These are phyloP conservation scores for Termitomyces bulborhizus DNA, from an alignment of 768 basidiomycete genomes.

Conservation along the genomic window DNA sequence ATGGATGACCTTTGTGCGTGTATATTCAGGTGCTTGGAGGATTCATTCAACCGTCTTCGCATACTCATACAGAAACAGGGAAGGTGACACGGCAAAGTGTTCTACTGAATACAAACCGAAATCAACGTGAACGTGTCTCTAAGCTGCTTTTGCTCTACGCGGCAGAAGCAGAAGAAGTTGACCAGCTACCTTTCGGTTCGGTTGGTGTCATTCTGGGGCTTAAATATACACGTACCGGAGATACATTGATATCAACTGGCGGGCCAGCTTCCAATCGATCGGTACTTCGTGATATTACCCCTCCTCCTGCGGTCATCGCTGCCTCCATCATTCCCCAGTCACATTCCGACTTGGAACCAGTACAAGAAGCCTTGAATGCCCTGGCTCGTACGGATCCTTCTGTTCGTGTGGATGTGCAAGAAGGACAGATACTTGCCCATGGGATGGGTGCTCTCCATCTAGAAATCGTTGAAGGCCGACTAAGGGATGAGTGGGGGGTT, in stretches of 20 bases:
- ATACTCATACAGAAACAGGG: slow-evolving; percentile 34
- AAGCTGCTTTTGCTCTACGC: slow-evolving; percentile 80
- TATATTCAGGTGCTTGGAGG: slow-evolving; percentile 68
- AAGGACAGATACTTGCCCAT: slow-evolving; percentile 79
- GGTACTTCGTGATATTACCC: slow-evolving; percentile 56
- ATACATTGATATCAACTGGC: slow-evolving; percentile 64
- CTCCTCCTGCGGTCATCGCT: slow-evolving; percentile 83
- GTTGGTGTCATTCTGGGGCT: slow-evolving; percentile 83
- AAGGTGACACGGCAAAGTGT: slow-evolving; percentile 57
- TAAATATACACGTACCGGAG: slow-evolving; percentile 80
- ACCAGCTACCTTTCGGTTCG: slow-evolving; percentile 72
- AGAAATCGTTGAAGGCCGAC: slow-evolving; percentile 82
- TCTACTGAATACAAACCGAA: slow-evolving; percentile 60
- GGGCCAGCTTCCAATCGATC: slow-evolving; percentile 30
- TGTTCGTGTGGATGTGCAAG: slow-evolving; percentile 69
- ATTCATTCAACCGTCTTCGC: neutral
- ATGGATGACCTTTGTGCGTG: slow-evolving; percentile 91
- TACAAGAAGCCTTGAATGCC: slow-evolving; percentile 67
- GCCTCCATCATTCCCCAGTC: slow-evolving; percentile 77
- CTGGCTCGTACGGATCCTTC: slow-evolving; percentile 88
- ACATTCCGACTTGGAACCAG: slow-evolving; percentile 70
- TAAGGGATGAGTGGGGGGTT: slow-evolving; percentile 74
- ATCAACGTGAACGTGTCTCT: slow-evolving; percentile 65
- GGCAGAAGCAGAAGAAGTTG: slow-evolving; percentile 68
- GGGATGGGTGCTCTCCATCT: slow-evolving; percentile 83